A percentile compares a stretch with the other conserved stretches of the same genome.
Evolutionary conservation across 805 yeast genomes (phyloP).

Genomic region (Candida maesae): DNA sequence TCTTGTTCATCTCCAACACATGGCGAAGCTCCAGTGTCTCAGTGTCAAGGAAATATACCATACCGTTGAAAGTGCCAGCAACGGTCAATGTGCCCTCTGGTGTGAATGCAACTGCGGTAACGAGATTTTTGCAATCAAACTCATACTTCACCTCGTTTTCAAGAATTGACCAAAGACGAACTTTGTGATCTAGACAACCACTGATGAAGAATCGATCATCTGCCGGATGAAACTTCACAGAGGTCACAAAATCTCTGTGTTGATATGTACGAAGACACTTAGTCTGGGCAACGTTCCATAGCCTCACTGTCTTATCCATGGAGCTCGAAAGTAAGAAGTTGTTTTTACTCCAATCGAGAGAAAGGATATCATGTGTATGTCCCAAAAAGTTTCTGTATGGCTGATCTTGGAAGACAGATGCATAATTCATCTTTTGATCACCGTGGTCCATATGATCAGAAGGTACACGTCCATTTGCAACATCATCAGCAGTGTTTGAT

Average conservation of each 20-base stretch:
- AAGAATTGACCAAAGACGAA: conserved; percentile 81
- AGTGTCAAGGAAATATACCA: conserved; percentile 56
- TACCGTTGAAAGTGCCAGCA: conserved; percentile 80
- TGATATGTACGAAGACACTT: conserved; percentile 59
- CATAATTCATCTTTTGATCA: conserved; percentile 36
- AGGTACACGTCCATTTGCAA: background rate
- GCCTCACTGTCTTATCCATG: conserved; percentile 75
- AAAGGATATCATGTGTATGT: conserved; percentile 68
- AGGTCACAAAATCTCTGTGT: conserved; percentile 81
- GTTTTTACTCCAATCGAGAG: conserved; percentile 85
- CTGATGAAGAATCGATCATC: conserved; percentile 86
- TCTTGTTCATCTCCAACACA: conserved; percentile 45
- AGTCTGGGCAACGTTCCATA: conserved; percentile 79
- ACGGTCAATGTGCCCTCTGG: conserved; percentile 57
- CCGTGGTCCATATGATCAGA: background rate
- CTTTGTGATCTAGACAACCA: conserved; percentile 72
- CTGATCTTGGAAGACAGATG: conserved; percentile 71
- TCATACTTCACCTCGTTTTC: conserved; percentile 63
- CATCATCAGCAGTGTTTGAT: background rate
- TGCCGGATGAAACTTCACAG: conserved; percentile 72
- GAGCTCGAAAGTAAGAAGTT: conserved; percentile 76
- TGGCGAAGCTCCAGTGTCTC: conserved; percentile 50
- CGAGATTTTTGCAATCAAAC: conserved; percentile 57
- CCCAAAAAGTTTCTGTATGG: conserved; percentile 62
- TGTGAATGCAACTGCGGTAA: conserved; percentile 72